Base-by-base conservation (phyloP, 2,329 filamentous ascomycete genomes). In the Aulographum hederae region DNA sequence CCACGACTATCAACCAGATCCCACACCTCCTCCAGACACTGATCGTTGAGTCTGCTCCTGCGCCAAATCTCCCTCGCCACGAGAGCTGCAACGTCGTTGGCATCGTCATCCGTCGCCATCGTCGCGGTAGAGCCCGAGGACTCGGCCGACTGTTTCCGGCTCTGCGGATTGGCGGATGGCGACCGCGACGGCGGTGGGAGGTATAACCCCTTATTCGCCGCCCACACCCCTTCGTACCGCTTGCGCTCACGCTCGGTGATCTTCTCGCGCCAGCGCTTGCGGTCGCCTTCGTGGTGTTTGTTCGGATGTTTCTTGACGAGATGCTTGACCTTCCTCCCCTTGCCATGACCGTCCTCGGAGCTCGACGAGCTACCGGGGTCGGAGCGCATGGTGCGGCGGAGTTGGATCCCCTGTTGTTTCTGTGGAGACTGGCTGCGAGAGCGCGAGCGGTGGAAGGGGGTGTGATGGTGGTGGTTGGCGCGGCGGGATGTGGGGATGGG, bases 141-240 rank as follows among this genome's bases (percentile, higher is more conserved):
- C n/a, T n/a, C n/a, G n/a, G n/a, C n/a, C n/a, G n/a, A n/a, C n/a
- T 13, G 10, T n/a, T 5, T 18, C 37, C 35, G 20, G 30, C 39
- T 4, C 39, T 38, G 10, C 36, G 39, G 28, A 4, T 38, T 37
- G 21, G 32, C 26, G 18, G 13, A 28, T 5, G 21, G 5, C n/a
- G n/a, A n/a, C 16, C 3, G 13, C 38, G 32, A 39, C 23, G 28
- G 38, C 18, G 8, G 26, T 16, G 48, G 38, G 17, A 50, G 45
- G 29, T 50, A 42, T 0, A 71, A 36, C 0, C 79, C 79, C 30
- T 72, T 69, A 43, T 89, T 89, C 26, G 78, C 80, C 2, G 80
- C 80, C 78, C 79, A 89, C 1, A 89, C 67, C 2, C 77, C 80
- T 50, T 86, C 80, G 50, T 89, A 89, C 2, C 80, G 65, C 45